Evolutionary conservation across 2,329 filamentous ascomycete genomes (phyloP).

Genomic region (Zalaria sp.): DNA sequence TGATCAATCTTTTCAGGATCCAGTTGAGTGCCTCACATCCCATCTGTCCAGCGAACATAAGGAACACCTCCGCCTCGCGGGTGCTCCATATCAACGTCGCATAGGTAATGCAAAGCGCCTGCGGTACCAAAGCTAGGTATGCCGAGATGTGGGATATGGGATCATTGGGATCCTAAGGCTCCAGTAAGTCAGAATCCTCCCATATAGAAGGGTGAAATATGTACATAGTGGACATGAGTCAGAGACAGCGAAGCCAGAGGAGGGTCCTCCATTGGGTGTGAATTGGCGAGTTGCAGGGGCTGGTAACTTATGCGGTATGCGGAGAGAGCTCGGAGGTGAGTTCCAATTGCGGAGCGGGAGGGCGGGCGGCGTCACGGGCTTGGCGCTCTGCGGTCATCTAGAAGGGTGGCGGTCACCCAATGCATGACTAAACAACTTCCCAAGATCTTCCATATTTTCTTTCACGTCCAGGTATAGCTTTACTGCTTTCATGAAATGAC

Average conservation of each 20-base stretch:
- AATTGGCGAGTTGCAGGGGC: too few relatives aligned
- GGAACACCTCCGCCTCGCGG: conserved; percentile 73
- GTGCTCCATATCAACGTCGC: conserved; percentile 81
- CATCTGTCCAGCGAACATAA: conserved; percentile 88
- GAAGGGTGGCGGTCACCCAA: too few relatives aligned
- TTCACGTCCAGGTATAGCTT: too few relatives aligned
- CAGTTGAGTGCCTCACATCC: conserved; percentile 88
- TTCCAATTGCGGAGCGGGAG: too few relatives aligned
- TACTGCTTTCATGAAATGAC: too few relatives aligned
- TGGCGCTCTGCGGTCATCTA: too few relatives aligned
- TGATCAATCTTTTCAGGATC: conserved; percentile 74
- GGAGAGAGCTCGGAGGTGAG: too few relatives aligned
- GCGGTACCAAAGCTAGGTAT: conserved; percentile 86
- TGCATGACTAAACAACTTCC: too few relatives aligned
- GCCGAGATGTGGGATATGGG: conserved; percentile 75
- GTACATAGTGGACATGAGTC: conserved; percentile 91
- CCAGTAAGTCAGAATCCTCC: not conserved
- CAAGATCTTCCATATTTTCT: too few relatives aligned
- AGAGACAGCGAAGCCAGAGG: conserved; percentile 80
- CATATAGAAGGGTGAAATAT: conserved; percentile 13
- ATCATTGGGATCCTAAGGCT: conserved; percentile 64
- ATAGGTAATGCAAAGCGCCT: conserved; percentile 82
- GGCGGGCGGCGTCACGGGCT: too few relatives aligned
- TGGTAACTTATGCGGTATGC: too few relatives aligned
- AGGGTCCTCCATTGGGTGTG: conserved; percentile 27